These are phyloP conservation scores for Pyrenochaeta sp. DNA, from an alignment of 2,329 filamentous ascomycete species.

Conservation along the genomic window DNA sequence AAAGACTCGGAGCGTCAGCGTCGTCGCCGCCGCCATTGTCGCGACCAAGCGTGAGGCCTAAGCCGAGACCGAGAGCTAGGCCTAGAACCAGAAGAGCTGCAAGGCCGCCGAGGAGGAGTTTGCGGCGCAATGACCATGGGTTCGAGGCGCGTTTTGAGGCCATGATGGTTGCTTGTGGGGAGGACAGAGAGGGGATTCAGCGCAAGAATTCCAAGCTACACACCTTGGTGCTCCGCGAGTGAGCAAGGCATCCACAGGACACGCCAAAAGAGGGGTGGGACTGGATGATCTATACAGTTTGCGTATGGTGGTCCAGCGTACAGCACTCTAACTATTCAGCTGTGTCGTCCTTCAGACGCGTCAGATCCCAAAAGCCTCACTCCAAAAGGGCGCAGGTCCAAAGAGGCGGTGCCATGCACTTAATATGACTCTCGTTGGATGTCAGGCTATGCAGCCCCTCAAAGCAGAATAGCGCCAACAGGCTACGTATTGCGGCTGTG, in stretches of 20 bases:
- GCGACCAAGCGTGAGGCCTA: slow-evolving; percentile 57
- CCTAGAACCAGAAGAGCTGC: slow-evolving; percentile 48
- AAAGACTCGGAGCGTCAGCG: slow-evolving; percentile 28
- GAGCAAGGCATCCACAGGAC: no score
- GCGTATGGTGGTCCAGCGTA: no score
- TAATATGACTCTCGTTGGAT: slow-evolving; percentile 13
- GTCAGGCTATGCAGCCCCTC: slow-evolving; percentile 1
- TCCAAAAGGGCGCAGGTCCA: not conserved
- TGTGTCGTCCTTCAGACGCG: not conserved
- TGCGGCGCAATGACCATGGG: slow-evolving; percentile 31
- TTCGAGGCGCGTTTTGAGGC: slow-evolving; percentile 12
- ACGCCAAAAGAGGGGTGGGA: not conserved
- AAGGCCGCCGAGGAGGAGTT: slow-evolving; percentile 32
- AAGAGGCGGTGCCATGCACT: slow-evolving; percentile 9
- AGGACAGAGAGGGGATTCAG: no score
- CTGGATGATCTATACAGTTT: no score
- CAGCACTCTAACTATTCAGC: no score
- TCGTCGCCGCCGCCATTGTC: slow-evolving; percentile 30
- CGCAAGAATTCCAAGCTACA: no score
- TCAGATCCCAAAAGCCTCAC: not conserved
- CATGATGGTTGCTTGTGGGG: slow-evolving; percentile 11
- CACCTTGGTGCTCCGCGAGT: no score
- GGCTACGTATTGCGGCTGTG: slow-evolving; percentile 14
- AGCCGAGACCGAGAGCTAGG: slow-evolving; percentile 63
- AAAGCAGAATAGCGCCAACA: slow-evolving; percentile 6